A percentile compares a stretch with the other conserved stretches of the same genome.
phyloP scores from a whole-genome alignment of 345 rosid species.

The Fremontodendron californicum region DNA sequence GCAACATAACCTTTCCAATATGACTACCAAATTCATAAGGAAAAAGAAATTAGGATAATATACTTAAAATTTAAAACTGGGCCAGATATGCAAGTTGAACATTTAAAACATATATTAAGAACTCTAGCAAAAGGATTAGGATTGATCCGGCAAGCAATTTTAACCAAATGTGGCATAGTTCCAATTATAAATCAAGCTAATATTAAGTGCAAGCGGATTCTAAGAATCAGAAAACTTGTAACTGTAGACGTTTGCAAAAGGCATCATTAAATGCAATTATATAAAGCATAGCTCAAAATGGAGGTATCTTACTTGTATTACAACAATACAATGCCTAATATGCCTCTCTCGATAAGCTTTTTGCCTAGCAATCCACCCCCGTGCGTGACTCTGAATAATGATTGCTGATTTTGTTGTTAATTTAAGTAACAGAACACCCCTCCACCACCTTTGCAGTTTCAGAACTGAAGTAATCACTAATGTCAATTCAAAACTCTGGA shows the following conservation, averaged over 20 bases:
- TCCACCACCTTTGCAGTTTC: constrained; percentile 93
- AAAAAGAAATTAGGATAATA: not conserved
- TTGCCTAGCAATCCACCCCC: constrained; percentile 57
- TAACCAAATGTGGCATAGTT: not conserved
- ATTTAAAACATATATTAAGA: not conserved
- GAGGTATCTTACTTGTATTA: constrained; percentile 67
- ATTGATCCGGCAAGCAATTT: not conserved
- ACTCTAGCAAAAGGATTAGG: not conserved
- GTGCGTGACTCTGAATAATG: constrained; percentile 51
- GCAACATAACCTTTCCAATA: constrained; percentile 76
- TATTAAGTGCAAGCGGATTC: not conserved
- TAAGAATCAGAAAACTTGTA: not conserved
- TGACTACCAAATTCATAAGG: constrained; percentile 44
- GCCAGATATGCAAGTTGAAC: not conserved
- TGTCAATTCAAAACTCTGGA: constrained; percentile 28
- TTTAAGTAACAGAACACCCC: constrained; percentile 38
- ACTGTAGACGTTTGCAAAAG: not conserved
- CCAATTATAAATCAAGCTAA: not conserved
- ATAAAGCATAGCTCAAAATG: not conserved
- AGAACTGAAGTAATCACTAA: constrained; percentile 35
- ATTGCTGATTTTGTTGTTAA: constrained; percentile 45
- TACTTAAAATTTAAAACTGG: not conserved
- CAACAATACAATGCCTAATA: constrained; percentile 34
- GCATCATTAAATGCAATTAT: not conserved
- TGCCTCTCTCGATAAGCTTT: constrained; percentile 41